Base-by-base conservation (phyloP, 192 early-diverging fungal species). In the Pilobolus umbonatus region DNA sequence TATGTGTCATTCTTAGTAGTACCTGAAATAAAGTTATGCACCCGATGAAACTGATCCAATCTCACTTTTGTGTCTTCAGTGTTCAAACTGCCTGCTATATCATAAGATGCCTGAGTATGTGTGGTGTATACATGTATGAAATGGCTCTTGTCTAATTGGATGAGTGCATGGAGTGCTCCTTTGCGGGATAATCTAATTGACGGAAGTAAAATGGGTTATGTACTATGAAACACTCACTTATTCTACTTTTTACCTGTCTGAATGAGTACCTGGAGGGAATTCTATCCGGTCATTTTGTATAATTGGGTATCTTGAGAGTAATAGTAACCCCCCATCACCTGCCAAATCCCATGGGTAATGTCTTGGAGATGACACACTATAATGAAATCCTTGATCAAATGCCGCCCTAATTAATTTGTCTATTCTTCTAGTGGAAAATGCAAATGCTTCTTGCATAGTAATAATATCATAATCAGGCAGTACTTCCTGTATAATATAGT, bases 381-480 rank as follows among this genome's bases (percentile, higher is more conserved):
- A 85, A 46, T 75, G 74, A 55, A 89, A 91, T n/a, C 90, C 90
- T 8, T 75, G 55, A 59, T 83, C 70, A 46, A 78, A 67, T 9
- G 89, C 91, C 34, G 77, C 75, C 6, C 55, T 62, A 22, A 89
- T 49, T 24, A 93, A 61, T 26, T 74, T 56, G 22, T 69, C 53
- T 28, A 76, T 75, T 2, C 91, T 75, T 5, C 75, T 62, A 36
- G 75, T 80, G 7, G 79, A 86, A 64, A 80, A 93, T 17, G 85
- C 81, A 74, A 87, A 93, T 54, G 87, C 80, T 60, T 93, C 91
- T 65, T 93, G 90, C 50, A 93, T 68, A 45, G 82, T 79, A n/a
- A 93, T 77, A 8, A 93, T 72, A 63, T 92, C 87, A 68, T 86
- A 88, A 28, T 75, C 45, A 14, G 75, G 79, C 26, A 91, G 73